These are phyloP conservation scores for Pythium myriotylum DNA, from an alignment of 352 stramenopile species.

Conservation along the genomic window DNA sequence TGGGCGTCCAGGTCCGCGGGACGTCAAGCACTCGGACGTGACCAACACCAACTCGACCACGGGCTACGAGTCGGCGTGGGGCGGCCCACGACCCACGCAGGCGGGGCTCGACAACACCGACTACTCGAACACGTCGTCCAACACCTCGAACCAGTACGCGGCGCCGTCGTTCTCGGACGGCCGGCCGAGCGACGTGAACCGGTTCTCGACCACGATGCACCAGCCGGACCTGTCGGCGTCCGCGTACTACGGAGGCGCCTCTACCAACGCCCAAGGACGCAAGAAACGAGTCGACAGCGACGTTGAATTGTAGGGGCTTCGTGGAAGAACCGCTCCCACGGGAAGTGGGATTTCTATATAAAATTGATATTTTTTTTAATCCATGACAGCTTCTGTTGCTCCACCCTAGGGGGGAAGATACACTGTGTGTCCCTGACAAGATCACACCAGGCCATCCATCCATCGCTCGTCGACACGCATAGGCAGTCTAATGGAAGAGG, in stretches of 20 bases:
- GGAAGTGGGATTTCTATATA: not conserved
- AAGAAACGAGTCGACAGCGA: constrained; percentile 61
- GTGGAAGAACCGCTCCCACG: not conserved
- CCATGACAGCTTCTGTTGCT: no score
- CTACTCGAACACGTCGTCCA: constrained; percentile 40
- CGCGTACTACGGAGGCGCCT: constrained; percentile 12
- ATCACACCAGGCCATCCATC: no score
- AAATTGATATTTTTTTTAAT: no score
- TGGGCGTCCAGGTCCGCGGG: constrained; percentile 4
- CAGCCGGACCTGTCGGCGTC: constrained; percentile 16
- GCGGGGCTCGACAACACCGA: constrained; percentile 40
- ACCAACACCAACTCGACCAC: constrained; percentile 34
- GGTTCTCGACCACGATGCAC: constrained; percentile 34
- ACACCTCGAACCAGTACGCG: constrained; percentile 16
- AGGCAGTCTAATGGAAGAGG: no score
- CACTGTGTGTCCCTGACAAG: no score
- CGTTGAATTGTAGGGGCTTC: constrained; percentile 47
- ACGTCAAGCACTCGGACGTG: constrained; percentile 21
- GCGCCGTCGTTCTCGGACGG: constrained; percentile 15
- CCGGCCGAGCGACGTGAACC: constrained; percentile 19
- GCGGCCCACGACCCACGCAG: constrained; percentile 19
- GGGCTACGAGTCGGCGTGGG: constrained; percentile 34
- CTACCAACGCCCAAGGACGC: constrained; percentile 23
- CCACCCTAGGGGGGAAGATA: no score
- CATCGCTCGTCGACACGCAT: no score